Evolutionary conservation across 306 rosid species (phyloP).

Genomic region (Oxytropis ochrocephala): DNA sequence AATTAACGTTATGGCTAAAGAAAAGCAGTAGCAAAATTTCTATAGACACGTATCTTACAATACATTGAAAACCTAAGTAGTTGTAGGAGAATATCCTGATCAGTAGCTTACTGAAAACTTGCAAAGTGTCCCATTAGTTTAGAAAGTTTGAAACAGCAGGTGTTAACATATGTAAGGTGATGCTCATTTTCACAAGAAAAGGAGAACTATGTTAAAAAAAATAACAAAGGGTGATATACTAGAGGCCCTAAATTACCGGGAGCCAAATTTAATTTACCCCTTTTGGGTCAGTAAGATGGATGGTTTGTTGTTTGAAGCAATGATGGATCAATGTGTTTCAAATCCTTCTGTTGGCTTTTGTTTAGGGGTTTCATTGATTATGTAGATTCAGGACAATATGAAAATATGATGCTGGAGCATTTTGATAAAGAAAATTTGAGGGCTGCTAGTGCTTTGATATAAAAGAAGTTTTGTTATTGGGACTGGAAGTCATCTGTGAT

Average conservation of each 20-base stretch:
- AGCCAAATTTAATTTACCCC: too few species aligned
- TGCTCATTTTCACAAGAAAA: too few species aligned
- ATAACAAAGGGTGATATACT: too few species aligned
- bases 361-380: neutral
- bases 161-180: neutral
- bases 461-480: neutral
- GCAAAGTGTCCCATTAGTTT: neutral
- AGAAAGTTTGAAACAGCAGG: neutral
- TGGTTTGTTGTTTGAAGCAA: neutral
- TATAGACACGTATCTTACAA: neutral
- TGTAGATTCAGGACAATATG: neutral
- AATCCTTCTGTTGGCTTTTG: neutral
- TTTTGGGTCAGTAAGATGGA: too few species aligned
- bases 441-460: neutral
- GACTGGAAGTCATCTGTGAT: neutral
- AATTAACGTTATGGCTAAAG: neutral
- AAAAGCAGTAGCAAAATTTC: neutral
- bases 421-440: constrained; percentile 9
- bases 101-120: neutral
- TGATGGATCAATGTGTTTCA: constrained; percentile 2
- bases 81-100: neutral
- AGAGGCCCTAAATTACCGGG: too few species aligned
- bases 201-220: too few species aligned
- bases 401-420: neutral
- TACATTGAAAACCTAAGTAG: neutral